A percentile compares a stretch with the other conserved stretches of the same genome.
Evolutionary conservation across 2,329 filamentous ascomycete genomes (phyloP).

Genomic region (Spiromastix sp.): DNA sequence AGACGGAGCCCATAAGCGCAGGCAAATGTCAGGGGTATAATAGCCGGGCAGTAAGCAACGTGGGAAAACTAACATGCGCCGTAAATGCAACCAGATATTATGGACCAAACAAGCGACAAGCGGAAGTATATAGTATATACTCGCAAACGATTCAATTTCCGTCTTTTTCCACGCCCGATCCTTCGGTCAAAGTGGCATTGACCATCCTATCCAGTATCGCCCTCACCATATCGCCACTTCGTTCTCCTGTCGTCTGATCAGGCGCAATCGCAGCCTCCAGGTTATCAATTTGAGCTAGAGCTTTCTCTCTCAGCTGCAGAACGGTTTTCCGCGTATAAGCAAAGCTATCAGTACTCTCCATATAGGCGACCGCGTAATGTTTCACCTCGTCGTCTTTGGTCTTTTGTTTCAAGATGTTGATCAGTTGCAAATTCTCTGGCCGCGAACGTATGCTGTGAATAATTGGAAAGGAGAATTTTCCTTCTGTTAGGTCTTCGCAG

Average conservation of each 20-base stretch:
- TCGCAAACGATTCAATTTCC: too few species aligned
- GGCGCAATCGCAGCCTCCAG: slow-evolving; percentile 42
- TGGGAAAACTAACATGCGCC: too few species aligned
- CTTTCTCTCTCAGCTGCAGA: slow-evolving; percentile 52
- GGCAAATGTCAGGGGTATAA: too few species aligned
- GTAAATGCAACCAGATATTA: too few species aligned
- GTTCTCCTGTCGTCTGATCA: background rate
- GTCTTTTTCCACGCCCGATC: too few species aligned
- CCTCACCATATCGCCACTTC: slow-evolving; percentile 38
- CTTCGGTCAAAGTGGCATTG: slow-evolving; percentile 22
- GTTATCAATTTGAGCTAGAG: slow-evolving; percentile 51
- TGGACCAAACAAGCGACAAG: too few species aligned
- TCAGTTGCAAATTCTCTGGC: slow-evolving; percentile 52
- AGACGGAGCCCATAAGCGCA: too few species aligned
- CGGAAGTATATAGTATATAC: too few species aligned
- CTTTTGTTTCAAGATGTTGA: slow-evolving; percentile 85
- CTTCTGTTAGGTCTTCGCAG: slow-evolving; percentile 39
- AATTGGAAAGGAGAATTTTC: slow-evolving; percentile 23
- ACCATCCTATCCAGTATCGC: slow-evolving; percentile 60
- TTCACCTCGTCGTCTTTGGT: slow-evolving; percentile 75
- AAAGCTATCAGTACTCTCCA: slow-evolving; percentile 85
- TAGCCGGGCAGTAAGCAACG: too few species aligned
- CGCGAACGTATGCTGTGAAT: slow-evolving; percentile 39
- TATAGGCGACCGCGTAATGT: slow-evolving; percentile 78
- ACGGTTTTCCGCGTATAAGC: slow-evolving; percentile 68